Evolutionary conservation across 768 basidiomycete genomes (phyloP).

Genomic region (Amanita jacksonii): DNA sequence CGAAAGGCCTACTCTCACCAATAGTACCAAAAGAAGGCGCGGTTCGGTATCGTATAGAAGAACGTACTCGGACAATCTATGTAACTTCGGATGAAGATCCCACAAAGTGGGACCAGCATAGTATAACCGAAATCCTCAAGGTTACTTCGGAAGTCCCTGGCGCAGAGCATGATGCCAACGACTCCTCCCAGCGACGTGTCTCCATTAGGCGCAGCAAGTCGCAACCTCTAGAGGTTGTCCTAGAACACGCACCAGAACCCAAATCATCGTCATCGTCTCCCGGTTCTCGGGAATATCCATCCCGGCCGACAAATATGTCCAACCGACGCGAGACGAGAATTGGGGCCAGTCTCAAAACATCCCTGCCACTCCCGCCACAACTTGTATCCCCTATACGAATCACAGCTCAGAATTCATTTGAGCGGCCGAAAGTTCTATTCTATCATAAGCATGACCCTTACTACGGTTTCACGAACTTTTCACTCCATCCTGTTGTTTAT

Average conservation of each 20-base stretch:
- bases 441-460: constrained; percentile 56
- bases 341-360: constrained; percentile 15
- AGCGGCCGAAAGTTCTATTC: constrained; percentile 39
- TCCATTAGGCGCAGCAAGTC: constrained; percentile 25
- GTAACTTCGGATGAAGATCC: constrained; percentile 34
- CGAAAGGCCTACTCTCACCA: constrained; percentile 18
- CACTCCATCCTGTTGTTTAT: constrained; percentile 52
- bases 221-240: constrained; percentile 10
- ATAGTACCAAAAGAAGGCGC: constrained; percentile 17
- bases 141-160: constrained; percentile 27
- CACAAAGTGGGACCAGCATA: constrained; percentile 31
- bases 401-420: constrained; percentile 15
- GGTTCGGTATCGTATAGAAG: constrained; percentile 37
- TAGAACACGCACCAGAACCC: neutral
- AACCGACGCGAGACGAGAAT: constrained; percentile 10
- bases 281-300: neutral
- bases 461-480: constrained; percentile 71
- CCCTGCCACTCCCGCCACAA: constrained; percentile 8
- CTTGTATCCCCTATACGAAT: constrained; percentile 11
- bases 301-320: neutral
- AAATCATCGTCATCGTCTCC: neutral
- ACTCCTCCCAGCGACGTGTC: constrained; percentile 14
- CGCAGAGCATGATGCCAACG: constrained; percentile 9
- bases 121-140: constrained; percentile 30
- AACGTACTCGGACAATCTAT: constrained; percentile 36